Percentiles rank a stretch among this genome's conserved stretches.
Conservation (phyloP, 2,329 filamentous ascomycete genomes). For the Beauveria scarabaeidicola region DNA sequence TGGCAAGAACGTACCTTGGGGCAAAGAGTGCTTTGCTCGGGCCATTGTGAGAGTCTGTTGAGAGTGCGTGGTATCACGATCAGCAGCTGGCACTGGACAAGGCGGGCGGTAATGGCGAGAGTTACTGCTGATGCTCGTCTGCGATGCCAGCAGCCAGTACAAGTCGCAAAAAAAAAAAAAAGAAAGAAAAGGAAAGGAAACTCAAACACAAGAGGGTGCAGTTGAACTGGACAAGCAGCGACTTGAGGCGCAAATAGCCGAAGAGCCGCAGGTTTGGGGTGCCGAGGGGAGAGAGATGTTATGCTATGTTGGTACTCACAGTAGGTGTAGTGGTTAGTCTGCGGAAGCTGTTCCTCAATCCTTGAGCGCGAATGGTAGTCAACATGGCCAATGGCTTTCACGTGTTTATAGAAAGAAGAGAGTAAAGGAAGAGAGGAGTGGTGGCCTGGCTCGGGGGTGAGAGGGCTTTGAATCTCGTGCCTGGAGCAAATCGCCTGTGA, state of each 20-base stretch:
- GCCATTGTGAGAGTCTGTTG: conserved; percentile 37
- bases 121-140: neutral
- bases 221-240: neutral
- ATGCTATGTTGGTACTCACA: conserved; percentile 9
- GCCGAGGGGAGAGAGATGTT: neutral
- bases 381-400: conserved; percentile 25
- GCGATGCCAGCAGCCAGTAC: neutral
- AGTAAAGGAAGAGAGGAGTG: neutral
- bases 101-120: neutral
- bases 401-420: conserved; percentile 6
- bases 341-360: conserved; percentile 27
- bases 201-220: neutral
- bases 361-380: conserved; percentile 24
- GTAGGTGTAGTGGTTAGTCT: conserved; percentile 20
- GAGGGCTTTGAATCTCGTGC: conserved; percentile 5
- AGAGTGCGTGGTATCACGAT: conserved; percentile 1
- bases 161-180: neutral
- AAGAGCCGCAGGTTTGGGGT: neutral
- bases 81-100: conserved; percentile 1
- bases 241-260: neutral
- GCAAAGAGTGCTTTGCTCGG: conserved; percentile 50
- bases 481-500: conserved; percentile 5
- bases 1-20: conserved; percentile 32
- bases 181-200: no score
- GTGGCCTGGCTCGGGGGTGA: neutral